Base-by-base conservation (phyloP, 345 rosid genomes). In the Citrus maxima region DNA sequence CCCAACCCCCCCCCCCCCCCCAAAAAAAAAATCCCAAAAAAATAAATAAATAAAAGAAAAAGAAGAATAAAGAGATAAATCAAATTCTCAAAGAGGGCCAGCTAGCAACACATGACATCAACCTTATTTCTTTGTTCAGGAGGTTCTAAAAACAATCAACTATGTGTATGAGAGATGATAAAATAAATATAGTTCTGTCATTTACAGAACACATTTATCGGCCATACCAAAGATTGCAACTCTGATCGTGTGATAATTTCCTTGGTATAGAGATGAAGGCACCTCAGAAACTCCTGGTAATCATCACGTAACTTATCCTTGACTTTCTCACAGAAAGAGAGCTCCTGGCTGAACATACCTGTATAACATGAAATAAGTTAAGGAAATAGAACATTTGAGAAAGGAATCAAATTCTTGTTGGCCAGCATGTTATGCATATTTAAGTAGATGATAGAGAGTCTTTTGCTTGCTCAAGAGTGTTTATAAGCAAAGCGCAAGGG, bases 211-310 rank as follows among this genome's bases (percentile, higher is more conserved):
- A 54, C 37, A 35, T 80, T 32, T 51, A 62, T 54, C 19, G 75
- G 74, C 77, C 92, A 82, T 92, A 95, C 99, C 99, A 95, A 86
- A 75, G 90, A 88, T 42, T 89, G 93, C 88, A 95, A 80, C 72
- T 95, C 95, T 78, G 90, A 78, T 70, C 93, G 88, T 67, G 91
- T 82, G 84, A 95, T 95, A 65, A 93, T 91, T 85, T 95, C 99
- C 74, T 89, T 85, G 56, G 95, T 90, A 79, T 85, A 92, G 67
- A 93, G 91, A 84, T 88, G 93, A 84, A 95, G 99, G 82, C 98
- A 92, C 81, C 86, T 86, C 77, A 95, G 82, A 79, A 93, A 90
- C 85, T 90, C 93, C 79, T 95, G 98, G 87, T 85, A 90, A 85
- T 82, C 84, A 25, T 88, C 98, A 38, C 58, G 79, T 78, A 95